Conservation (phyloP, 441 rosid species). For the Pelargonium fulgidum region DNA sequence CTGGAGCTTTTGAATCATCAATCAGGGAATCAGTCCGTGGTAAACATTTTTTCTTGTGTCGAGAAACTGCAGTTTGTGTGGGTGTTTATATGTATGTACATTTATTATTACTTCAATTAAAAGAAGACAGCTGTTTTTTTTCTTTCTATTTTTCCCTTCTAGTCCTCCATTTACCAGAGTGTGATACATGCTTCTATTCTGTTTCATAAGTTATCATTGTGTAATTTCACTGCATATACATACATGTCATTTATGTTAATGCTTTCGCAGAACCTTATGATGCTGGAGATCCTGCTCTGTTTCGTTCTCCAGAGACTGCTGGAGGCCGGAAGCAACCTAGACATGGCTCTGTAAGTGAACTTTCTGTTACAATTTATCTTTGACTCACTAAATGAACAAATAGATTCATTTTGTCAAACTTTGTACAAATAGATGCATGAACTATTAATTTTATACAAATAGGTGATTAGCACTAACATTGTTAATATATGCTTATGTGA, state of each 20-base stretch:
- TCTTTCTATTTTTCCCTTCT: neutral
- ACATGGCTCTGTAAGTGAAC: conserved; percentile 51
- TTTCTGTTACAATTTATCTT: conserved; percentile 18
- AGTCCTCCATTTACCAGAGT: neutral
- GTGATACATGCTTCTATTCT: neutral
- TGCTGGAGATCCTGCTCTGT: conserved; percentile 45
- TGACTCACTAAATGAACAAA: no score
- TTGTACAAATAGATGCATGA: no score
- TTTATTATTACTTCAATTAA: neutral
- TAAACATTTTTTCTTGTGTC: conserved; percentile 29
- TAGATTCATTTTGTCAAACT: no score
- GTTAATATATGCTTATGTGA: no score
- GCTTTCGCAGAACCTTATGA: conserved; percentile 45
- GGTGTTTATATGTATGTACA: neutral
- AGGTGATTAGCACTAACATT: no score
- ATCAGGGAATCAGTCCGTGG: conserved; percentile 44
- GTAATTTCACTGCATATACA: neutral
- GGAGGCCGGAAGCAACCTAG: conserved; percentile 36
- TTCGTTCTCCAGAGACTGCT: conserved; percentile 37
- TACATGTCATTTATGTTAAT: conserved; percentile 16
- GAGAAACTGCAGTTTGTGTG: neutral
- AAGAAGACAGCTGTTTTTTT: neutral
- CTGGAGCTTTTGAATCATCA: conserved; percentile 67
- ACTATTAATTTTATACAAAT: no score
- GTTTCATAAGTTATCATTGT: neutral